Base-by-base conservation (phyloP, 768 basidiomycete species). In the Pholiota conissans region DNA sequence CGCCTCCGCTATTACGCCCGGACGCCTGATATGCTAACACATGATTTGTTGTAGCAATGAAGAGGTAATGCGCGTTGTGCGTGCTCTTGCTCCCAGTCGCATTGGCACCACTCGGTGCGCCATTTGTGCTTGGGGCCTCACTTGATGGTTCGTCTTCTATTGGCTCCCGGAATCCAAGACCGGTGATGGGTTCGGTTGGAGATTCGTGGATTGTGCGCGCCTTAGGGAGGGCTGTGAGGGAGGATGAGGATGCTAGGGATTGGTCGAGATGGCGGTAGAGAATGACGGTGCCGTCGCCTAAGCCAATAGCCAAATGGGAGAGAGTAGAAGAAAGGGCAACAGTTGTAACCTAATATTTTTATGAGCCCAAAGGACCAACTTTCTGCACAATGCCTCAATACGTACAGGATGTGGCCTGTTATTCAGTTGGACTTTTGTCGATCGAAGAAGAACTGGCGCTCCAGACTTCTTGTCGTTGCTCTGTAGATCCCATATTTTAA, bases 281-380 rank as follows among this genome's bases (percentile, higher is more conserved):
- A 8, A 98, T 79, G 14, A 97, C 95, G 0, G 91, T 91, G 24
- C 97, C 97, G 66, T 98, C 95, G 5, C 87, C 94, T n/a, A 98
- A 83, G 13, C 95, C 97, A 37, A 98, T 83, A 5, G 95, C 89
- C 24, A 99, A 84, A 69, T 95, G 91, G 0, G 91, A 84, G 3
- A 97, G 78, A 16, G 82, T 81, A 5, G 84, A 74, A 0, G 95
- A 90, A 20, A 95, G 75, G 0, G 95, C 91, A 39, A 97, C 76
- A 1, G 89, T 84, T 2, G 92, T 86, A 10, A 95, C 85, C 84
- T 91, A 49, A 67, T 5, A 29, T 59, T 49, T 20, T 42, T 29
- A 10, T 45, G 2, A 30, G 45, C 42, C 56, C 60, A 54, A 37
- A 37, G 37, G 20, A 16, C 40, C n/a, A 45, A 16, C 37, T 24